A percentile compares a stretch with the other conserved stretches of the same genome.
Evolutionary conservation across 495 filamentous ascomycete genomes (phyloP).

Genomic region (Aspergillus nidulans): DNA sequence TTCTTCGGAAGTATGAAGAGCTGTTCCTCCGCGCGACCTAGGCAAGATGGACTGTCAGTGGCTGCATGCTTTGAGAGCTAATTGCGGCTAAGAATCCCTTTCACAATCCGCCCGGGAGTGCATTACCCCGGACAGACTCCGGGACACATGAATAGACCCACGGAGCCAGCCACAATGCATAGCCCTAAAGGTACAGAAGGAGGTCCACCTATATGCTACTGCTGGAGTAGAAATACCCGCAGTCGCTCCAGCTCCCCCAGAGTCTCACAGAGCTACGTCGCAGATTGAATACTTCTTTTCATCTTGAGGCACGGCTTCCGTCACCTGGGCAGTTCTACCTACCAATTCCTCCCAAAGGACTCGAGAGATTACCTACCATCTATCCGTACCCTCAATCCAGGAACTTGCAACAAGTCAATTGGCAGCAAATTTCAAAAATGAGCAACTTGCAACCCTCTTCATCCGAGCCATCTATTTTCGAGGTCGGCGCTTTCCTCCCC

Average conservation of each 20-base stretch:
- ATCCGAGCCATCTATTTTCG: constrained; percentile 10
- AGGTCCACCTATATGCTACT: neutral
- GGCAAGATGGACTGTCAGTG: too few species aligned
- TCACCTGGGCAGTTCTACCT: too few species aligned
- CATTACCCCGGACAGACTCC: neutral
- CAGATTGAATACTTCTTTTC: neutral
- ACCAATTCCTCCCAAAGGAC: too few species aligned
- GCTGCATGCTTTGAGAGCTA: neutral
- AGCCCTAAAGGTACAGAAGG: neutral
- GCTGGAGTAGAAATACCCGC: neutral
- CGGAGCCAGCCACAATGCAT: neutral
- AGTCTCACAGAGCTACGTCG: neutral
- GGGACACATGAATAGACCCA: neutral
- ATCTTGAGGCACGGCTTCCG: too few species aligned
- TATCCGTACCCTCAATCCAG: neutral
- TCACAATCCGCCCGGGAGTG: neutral
- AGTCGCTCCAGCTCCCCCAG: neutral
- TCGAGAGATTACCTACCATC: too few species aligned
- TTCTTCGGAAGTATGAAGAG: neutral
- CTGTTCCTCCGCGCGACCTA: too few species aligned
- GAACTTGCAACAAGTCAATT: neutral
- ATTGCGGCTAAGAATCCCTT: neutral
- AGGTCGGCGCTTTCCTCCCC: constrained; percentile 27
- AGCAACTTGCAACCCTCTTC: neutral
- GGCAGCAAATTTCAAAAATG: neutral